Conservation (phyloP, 2,329 filamentous ascomycete species). For the Emydomyces testavorans region DNA sequence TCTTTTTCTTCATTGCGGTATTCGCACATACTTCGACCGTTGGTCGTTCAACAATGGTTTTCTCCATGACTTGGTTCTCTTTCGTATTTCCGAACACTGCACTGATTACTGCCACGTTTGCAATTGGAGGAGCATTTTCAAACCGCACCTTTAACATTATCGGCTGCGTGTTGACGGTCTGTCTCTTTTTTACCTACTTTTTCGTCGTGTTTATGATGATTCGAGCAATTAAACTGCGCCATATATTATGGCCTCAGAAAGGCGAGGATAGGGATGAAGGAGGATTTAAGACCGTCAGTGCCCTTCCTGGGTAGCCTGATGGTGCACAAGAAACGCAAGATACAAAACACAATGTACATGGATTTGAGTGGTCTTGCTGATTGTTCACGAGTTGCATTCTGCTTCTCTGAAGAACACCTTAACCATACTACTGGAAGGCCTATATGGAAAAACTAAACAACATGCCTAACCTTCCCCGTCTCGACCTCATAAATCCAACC, state of each 20-base stretch:
- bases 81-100: conserved; percentile 76
- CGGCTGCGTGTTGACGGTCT: conserved; percentile 55
- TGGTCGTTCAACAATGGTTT: conserved; percentile 51
- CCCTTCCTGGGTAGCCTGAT: conserved; percentile 18
- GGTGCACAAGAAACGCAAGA: too few species aligned
- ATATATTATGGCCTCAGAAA: conserved; percentile 68
- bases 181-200: conserved; percentile 56
- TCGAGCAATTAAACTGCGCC: conserved; percentile 50
- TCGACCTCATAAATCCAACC: conserved; percentile 72
- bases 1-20: conserved; percentile 74
- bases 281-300: conserved; percentile 39
- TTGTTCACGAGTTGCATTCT: too few species aligned
- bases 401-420: too few species aligned
- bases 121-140: conserved; percentile 53
- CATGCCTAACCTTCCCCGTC: conserved; percentile 50
- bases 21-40: conserved; percentile 62
- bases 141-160: conserved; percentile 52
- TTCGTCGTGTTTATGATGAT: conserved; percentile 61
- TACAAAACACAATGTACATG: too few species aligned
- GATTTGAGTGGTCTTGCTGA: too few species aligned
- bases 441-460: conserved; percentile 31
- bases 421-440: neutral
- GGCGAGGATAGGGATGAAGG: conserved; percentile 54
- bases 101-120: conserved; percentile 59
- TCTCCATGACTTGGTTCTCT: conserved; percentile 77